Base-by-base conservation (phyloP, 176 grass and related monocot species). In the Eremochloa ophiuroides region DNA sequence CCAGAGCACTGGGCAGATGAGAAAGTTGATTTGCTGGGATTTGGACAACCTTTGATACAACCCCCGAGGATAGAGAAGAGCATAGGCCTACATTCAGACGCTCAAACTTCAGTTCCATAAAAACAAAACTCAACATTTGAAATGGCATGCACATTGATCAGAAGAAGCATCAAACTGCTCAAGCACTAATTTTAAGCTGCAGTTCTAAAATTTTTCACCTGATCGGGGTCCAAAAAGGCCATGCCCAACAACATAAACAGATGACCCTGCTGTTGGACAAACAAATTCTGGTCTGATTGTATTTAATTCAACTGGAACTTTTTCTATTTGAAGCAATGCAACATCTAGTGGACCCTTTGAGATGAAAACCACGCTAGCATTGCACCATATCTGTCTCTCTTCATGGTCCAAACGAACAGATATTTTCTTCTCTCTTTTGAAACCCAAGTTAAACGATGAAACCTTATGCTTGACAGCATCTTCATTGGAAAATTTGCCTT, bases 221-320 rank as follows among this genome's bases (percentile, higher is more conserved):
- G 92, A 87, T 87, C 76, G 89, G 87, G 95, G 95, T 69, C 90
- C 95, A 85, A 94, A 79, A 85, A 98, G 92, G 56, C 92, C 95
- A 84, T 98, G 90, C 42, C 95, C 95, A 89, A 93, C 73, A 75
- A 93, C 86, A 91, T 86, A 85, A 46, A 91, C 79, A 62, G 88
- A 59, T 31, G 87, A 85, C 33, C 92, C 95, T 86, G 81, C 79
- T 85, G 77, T 33, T 43, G 90, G 90, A 70, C 95, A 93, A 65
- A 71, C 55, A 89, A 94, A 94, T 81, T 98, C 88, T 66, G 91
- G 81, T 69, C 38, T 82, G 72, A 98, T 86, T 42, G 87, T 62
- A 79, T 86, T 89, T 69, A 94, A 66, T 78, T 89, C 84, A 64
- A 43, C 62, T 12, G 92, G 83, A 83, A 83, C 48, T 62, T 80